A percentile compares a stretch with the other conserved stretches of the same genome.
phyloP scores from a whole-genome alignment of 2,329 filamentous ascomycete genomes.

The Botrytis squamosa region DNA sequence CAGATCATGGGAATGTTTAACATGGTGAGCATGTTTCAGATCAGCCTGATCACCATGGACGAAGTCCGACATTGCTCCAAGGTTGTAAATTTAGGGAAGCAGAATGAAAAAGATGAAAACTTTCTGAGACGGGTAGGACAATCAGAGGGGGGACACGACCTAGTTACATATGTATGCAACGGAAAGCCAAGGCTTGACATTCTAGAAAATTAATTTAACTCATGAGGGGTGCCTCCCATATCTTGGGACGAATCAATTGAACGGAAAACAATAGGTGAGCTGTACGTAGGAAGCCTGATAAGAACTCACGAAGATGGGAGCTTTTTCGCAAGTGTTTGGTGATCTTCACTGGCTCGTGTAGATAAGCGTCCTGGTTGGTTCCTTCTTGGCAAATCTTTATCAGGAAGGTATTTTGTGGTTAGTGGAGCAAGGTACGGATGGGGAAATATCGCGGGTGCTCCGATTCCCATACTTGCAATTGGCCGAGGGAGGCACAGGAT shows the following conservation, averaged over 20 bases:
- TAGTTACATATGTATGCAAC: slow-evolving; percentile 23
- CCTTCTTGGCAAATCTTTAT: slow-evolving; percentile 18
- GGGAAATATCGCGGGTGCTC: slow-evolving; percentile 5
- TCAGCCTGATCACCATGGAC: slow-evolving; percentile 36
- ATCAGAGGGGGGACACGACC: slow-evolving; percentile 4
- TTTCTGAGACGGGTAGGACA: slow-evolving; percentile 12
- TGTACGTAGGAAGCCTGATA: slow-evolving; percentile 17
- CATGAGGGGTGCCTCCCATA: neutral
- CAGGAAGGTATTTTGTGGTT: slow-evolving; percentile 16
- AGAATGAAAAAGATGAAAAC: slow-evolving; percentile 11
- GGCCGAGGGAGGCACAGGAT: slow-evolving; percentile 14
- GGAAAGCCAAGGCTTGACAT: slow-evolving; percentile 16
- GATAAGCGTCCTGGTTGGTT: slow-evolving; percentile 19
- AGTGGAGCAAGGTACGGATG: slow-evolving; percentile 15
- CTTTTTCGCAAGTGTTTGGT: neutral
- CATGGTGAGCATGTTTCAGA: slow-evolving; percentile 28
- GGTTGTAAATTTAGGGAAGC: neutral
- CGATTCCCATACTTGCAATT: slow-evolving; percentile 8
- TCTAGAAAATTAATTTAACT: slow-evolving; percentile 10
- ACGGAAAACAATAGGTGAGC: slow-evolving; percentile 4
- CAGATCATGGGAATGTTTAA: slow-evolving; percentile 29
- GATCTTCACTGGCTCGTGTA: slow-evolving; percentile 14
- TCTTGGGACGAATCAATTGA: slow-evolving; percentile 11
- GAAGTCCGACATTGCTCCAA: slow-evolving; percentile 28
- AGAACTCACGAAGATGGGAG: slow-evolving; percentile 4